Base-by-base conservation (phyloP, 2,329 filamentous ascomycete species). In the Colletotrichum higginsianum region DNA sequence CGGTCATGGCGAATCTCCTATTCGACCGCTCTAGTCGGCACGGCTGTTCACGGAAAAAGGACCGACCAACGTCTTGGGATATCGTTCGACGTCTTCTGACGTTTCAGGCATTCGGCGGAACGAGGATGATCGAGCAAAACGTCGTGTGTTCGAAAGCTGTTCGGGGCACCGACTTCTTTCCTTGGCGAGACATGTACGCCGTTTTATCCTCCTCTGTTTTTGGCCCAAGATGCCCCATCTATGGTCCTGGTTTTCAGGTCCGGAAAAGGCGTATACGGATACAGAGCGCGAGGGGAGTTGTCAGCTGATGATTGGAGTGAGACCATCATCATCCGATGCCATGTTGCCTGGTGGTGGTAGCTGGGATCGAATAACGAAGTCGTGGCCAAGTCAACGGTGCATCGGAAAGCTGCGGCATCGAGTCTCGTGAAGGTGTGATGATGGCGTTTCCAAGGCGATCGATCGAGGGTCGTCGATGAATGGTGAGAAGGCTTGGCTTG, bases 21-120 rank as follows among this genome's bases (percentile, higher is more conserved):
- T 66, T 0, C 82, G 80, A 80, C 61, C 75, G 1, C 79, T 80
- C 0, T 73, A 75, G 0, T 76, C 75, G 12, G 80, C 7, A n/a
- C 13, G 2, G 15, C 77, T 0, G 79, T 82, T 0, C 79, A 82
- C 30, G 76, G 74, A 0, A 78, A 85, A 63, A 79, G 85, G 78
- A 26, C 26, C 4, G 26, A 1, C 26, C 26, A 26, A 26, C 26
- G 26, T 26, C 26, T 26, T 26, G 26, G 26, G 4, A 35, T 35
- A 9, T 35, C 30, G 8, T 35, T 35, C 9, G 1, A 2, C 2
- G 30, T 35, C 8, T 35, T 35, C 30, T 35, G 30, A 11, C 9
- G 9, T 35, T 35, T 35, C 30, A 23, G 30, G 30, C 9, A 35
- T 8, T 35, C 2, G 30, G 30, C 30, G 8, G 8, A 1, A 35